Conservation (phyloP, 176 grass and related monocot species). For the Puya raimondii region DNA sequence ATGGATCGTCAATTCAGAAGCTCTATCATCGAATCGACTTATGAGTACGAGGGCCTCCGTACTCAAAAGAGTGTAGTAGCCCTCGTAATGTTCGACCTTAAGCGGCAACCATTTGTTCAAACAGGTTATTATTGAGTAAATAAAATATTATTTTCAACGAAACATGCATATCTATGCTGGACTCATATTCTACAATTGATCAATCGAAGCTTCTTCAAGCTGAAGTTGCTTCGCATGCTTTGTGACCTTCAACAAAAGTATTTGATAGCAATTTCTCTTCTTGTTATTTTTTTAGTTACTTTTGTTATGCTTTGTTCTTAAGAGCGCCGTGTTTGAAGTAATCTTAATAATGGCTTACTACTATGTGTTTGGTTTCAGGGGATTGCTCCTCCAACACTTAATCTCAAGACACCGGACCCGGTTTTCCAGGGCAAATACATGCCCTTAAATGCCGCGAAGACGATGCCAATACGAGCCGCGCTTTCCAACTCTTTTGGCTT, state of each 20-base stretch:
- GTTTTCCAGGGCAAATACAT: constrained; percentile 49
- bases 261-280: neutral
- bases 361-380: constrained; percentile 36
- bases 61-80: too few relatives aligned
- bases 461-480: constrained; percentile 53
- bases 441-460: constrained; percentile 45
- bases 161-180: too few relatives aligned
- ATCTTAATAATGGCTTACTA: neutral
- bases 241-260: neutral
- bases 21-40: too few relatives aligned
- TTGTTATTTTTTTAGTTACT: neutral
- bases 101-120: too few relatives aligned
- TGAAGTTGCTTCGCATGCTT: neutral
- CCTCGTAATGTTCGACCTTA: too few relatives aligned
- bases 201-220: neutral
- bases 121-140: too few relatives aligned
- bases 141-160: too few relatives aligned
- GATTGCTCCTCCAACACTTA: constrained; percentile 58
- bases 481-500: constrained; percentile 92
- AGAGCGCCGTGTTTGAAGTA: neutral
- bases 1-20: too few relatives aligned
- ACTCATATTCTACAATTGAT: too few relatives aligned
- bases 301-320: neutral
- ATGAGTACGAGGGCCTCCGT: too few relatives aligned
- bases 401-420: constrained; percentile 48